Evolutionary conservation across 2,329 filamentous ascomycete genomes (phyloP), one percentile per base, ranked within the genome.

Genomic region (Phyllosticta ampelicida): DNA sequence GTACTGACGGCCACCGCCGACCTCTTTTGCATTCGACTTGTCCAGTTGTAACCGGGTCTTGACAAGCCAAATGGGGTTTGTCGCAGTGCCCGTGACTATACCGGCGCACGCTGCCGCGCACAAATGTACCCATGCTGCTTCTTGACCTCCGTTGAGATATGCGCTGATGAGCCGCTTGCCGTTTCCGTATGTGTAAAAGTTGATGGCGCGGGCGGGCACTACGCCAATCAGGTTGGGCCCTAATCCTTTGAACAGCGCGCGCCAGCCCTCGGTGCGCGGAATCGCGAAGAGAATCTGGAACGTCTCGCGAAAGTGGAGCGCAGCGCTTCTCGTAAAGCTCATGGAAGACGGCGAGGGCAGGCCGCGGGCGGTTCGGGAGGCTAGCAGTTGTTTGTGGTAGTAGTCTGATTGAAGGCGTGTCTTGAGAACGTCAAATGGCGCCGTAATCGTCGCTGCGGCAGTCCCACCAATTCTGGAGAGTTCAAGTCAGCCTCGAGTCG

Each of bases 31-130:
- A 55, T 84, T 82, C 68, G 88, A 89, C 76, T 91, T 95, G 76
- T 97, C 91, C 30, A 97, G 81, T 74, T 97, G 91, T 65, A 97
- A 71, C 29, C 91, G 80, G 48, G 91, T 97, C 79, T 97, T 97
- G 68, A 97, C 84, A 62, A 97, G 81, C 91, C 91, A 97, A 67
- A 97, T 96, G 1, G 91, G 91, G 72, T 96, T 96, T 44, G 91
- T 97, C 20, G 87, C 89, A 0, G 92, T 96, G 52, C 89, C 89
- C 0, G 92, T 96, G 6, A 86, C 85, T 50, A 96, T 82, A 1
- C 91, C 91, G 0, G 91, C 90, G 16, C 81, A 78, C 1, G 87
- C 83, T 5, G 88, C 91, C 1, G 90, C 86, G 52, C 82, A 76
- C 9, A 96, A 78, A 70, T 96, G 90, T 10, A 96, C 85, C 78